These are phyloP conservation scores for Fusarium sp. DNA, from an alignment of 2,329 filamentous ascomycete genomes.

Conservation along the genomic window DNA sequence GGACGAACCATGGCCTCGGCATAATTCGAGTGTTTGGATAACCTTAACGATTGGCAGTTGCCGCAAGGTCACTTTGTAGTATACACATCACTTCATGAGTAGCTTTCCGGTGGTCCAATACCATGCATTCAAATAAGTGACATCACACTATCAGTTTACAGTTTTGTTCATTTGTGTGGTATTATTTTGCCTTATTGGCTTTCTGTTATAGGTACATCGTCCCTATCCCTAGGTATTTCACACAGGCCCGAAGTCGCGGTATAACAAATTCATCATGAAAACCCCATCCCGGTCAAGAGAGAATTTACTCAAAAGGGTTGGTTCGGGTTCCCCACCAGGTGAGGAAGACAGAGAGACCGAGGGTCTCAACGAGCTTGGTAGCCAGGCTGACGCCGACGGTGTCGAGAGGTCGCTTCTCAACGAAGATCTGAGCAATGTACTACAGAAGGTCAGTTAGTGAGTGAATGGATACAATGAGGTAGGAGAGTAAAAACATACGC, in stretches of 20 bases:
- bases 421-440: constrained; percentile 86
- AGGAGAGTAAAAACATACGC: constrained; percentile 61
- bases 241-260: constrained; percentile 19
- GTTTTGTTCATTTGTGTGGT: constrained; percentile 27
- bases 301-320: constrained; percentile 82
- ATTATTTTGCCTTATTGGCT: constrained; percentile 32
- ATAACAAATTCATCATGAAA: constrained; percentile 34
- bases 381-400: constrained; percentile 86
- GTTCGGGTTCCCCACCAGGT: constrained; percentile 98
- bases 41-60: not conserved
- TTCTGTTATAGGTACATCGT: constrained; percentile 33
- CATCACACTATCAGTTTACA: not conserved
- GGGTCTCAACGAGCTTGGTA: constrained; percentile 88
- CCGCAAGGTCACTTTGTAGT: not conserved
- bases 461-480: too few relatives aligned
- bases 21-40: not conserved
- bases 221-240: constrained; percentile 25
- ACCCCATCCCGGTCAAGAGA: constrained; percentile 7
- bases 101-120: not conserved
- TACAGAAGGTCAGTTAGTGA: constrained; percentile 47
- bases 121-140: not conserved
- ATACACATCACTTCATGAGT: not conserved
- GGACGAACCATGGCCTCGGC: not conserved
- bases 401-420: constrained; percentile 91
- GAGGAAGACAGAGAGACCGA: constrained; percentile 89